Percentiles rank a stretch among this genome's conserved stretches.
Evolutionary conservation across 1,284 basidiomycete genomes (phyloP).

Genomic region (Golubevia pallescens): DNA sequence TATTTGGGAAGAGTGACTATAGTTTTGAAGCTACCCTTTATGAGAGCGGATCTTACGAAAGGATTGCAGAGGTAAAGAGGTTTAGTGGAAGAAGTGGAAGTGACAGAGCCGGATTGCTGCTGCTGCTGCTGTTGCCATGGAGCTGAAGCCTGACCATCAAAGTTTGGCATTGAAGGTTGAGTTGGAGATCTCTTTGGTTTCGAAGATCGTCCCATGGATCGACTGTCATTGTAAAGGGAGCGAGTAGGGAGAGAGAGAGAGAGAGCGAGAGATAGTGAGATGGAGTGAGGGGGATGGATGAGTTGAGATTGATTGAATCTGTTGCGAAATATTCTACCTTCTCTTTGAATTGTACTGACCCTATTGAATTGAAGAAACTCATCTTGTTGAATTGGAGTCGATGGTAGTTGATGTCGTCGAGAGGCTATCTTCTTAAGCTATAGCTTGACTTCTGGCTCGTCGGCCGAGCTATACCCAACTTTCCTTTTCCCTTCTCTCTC

Average conservation of each 20-base stretch:
- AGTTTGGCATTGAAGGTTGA: conserved; percentile 30
- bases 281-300: neutral
- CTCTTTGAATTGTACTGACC: conserved; percentile 12
- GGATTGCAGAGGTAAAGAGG: conserved; percentile 62
- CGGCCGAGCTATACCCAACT: too few species aligned
- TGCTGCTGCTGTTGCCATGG: conserved; percentile 5
- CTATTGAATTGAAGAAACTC: conserved; percentile 54
- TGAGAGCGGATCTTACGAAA: conserved; percentile 93
- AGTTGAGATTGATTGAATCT: too few species aligned
- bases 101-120: too few species aligned
- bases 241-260: neutral
- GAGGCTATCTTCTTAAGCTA: too few species aligned
- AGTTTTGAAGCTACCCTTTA: conserved; percentile 98
- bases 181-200: conserved; percentile 48
- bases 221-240: neutral
- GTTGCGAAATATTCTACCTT: conserved; percentile 1
- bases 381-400: conserved; percentile 10
- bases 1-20: conserved; percentile 96
- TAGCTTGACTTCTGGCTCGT: too few species aligned
- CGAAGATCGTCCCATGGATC: conserved; percentile 55
- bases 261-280: neutral
- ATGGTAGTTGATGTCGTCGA: too few species aligned
- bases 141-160: conserved; percentile 16
- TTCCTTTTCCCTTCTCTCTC: too few species aligned
- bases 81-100: conserved; percentile 27